phyloP scores from a whole-genome alignment of 2,329 filamentous ascomycete species.

The Colletotrichum liriopes region DNA sequence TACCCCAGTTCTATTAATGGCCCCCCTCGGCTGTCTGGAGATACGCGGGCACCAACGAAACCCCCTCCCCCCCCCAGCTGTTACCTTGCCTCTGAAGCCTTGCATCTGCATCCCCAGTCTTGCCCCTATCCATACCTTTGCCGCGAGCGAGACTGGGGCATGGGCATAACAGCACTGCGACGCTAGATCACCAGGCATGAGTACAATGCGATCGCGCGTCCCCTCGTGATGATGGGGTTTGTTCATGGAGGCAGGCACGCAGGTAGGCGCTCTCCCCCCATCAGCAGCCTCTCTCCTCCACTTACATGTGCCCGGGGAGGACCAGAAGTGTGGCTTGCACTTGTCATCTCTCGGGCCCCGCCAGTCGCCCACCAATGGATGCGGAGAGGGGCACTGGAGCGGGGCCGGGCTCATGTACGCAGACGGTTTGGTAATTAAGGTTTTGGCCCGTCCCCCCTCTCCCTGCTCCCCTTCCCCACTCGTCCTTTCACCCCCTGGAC shows the following conservation, averaged over 20 bases:
- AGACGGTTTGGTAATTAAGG: constrained; percentile 26
- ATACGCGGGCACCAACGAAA: too few species aligned
- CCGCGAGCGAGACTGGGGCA: neutral
- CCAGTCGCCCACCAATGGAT: neutral
- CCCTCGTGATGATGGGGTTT: neutral
- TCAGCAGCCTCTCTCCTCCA: neutral
- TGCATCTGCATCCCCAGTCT: constrained; percentile 1
- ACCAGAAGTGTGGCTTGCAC: neutral
- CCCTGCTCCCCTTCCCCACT: neutral
- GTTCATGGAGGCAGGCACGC: neutral
- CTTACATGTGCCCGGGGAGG: neutral
- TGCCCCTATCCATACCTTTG: neutral
- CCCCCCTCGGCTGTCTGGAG: too few species aligned
- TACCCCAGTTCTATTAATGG: neutral
- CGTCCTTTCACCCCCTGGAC: neutral
- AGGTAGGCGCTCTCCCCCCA: neutral
- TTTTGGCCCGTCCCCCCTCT: constrained; percentile 15
- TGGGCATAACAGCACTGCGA: neutral
- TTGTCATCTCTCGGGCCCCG: neutral
- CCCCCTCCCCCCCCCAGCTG: too few species aligned
- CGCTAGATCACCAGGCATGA: constrained; percentile 6
- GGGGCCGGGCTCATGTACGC: constrained; percentile 9
- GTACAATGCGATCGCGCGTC: neutral
- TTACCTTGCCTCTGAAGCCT: neutral
- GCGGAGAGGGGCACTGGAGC: neutral